These are phyloP conservation scores for Yarrowia hollandica DNA, from an alignment of 805 yeast species.

Conservation along the genomic window DNA sequence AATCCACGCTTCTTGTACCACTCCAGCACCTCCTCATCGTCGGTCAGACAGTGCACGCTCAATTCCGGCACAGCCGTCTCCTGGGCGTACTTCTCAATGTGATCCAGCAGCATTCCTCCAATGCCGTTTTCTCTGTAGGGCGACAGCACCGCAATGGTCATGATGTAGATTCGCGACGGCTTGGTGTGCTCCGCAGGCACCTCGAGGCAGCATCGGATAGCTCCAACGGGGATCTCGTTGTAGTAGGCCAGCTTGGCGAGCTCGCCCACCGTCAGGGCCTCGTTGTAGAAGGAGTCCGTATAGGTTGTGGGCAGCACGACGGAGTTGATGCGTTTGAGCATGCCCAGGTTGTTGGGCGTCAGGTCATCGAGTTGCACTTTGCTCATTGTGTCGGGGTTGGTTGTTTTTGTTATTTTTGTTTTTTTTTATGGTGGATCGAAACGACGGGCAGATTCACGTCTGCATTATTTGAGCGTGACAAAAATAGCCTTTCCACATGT, in stretches of 20 bases:
- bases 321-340: constrained; percentile 57
- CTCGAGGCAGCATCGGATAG: constrained; percentile 53
- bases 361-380: constrained; percentile 55
- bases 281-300: constrained; percentile 54
- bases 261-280: constrained; percentile 50
- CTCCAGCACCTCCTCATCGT: constrained; percentile 45
- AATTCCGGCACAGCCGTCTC: constrained; percentile 55
- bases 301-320: constrained; percentile 54
- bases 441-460: neutral
- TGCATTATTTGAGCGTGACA: neutral
- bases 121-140: constrained; percentile 63
- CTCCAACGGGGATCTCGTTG: constrained; percentile 81
- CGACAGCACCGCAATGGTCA: constrained; percentile 65
- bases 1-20: constrained; percentile 60
- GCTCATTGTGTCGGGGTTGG: constrained; percentile 23
- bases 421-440: neutral
- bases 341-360: constrained; percentile 60
- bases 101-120: constrained; percentile 59
- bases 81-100: constrained; percentile 57
- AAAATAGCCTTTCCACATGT: neutral
- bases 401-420: neutral
- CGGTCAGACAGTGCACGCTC: constrained; percentile 54
- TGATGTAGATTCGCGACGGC: constrained; percentile 62
- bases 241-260: constrained; percentile 62
- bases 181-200: constrained; percentile 48